These are phyloP conservation scores for Cydonia oblonga DNA, from an alignment of 331 rosid species.

Conservation along the genomic window DNA sequence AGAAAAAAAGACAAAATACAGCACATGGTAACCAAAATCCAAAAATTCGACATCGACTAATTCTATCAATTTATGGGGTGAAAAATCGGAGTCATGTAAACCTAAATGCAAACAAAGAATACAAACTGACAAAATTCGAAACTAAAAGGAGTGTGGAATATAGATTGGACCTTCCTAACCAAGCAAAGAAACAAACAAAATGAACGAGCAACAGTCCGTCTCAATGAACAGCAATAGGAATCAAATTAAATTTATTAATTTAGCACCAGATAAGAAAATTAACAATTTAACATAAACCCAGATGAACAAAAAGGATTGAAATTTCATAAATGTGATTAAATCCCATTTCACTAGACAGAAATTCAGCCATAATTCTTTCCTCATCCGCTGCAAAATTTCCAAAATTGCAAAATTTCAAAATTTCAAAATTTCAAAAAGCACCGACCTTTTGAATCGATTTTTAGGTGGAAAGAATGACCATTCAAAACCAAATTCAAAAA, in stretches of 20 bases:
- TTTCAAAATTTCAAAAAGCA: no score
- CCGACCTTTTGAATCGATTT: neutral
- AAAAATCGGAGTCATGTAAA: conserved; percentile 8
- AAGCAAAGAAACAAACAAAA: conserved; percentile 9
- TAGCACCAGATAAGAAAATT: neutral
- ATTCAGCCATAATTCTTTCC: neutral
- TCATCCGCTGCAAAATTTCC: neutral
- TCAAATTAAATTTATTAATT: neutral
- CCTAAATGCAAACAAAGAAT: conserved; percentile 16
- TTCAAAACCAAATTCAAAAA: no score
- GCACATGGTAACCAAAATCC: conserved; percentile 8
- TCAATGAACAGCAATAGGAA: neutral
- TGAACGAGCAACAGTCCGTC: neutral
- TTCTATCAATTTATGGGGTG: neutral
- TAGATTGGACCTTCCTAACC: conserved; percentile 19
- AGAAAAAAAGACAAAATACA: conserved; percentile 14
- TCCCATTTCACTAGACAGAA: neutral
- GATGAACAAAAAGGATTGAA: neutral
- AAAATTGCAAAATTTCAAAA: no score
- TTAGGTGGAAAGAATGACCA: no score
- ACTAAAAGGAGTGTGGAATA: conserved; percentile 3
- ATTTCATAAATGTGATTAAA: neutral
- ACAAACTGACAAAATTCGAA: conserved; percentile 25
- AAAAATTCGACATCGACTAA: neutral
- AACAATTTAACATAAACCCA: conserved; percentile 1